Evolutionary conservation across 306 rosid genomes (phyloP).

Genomic region (Prosopis cineraria): DNA sequence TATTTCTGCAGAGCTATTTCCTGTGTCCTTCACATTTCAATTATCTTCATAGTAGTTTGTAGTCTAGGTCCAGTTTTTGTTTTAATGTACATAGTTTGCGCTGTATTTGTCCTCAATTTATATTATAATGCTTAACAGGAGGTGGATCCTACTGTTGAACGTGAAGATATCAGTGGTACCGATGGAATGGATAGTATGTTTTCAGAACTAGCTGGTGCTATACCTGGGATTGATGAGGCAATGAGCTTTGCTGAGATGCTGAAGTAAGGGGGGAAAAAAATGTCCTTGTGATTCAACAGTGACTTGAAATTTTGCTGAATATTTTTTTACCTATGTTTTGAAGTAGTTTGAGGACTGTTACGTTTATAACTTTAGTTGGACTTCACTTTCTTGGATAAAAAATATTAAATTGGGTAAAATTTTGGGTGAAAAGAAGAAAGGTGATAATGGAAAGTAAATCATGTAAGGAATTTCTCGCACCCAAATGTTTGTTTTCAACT

Average conservation of each 20-base stretch:
- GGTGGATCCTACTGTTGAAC: constrained; percentile 94
- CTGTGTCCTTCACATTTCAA: neutral
- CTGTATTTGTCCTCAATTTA: neutral
- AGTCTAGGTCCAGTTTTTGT: neutral
- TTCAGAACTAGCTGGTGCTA: constrained; percentile 88
- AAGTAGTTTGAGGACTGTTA: neutral
- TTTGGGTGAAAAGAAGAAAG: neutral
- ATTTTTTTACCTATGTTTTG: neutral
- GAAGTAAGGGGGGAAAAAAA: constrained; percentile 61
- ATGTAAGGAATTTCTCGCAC: neutral
- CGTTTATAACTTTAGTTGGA: neutral
- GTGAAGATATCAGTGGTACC: constrained; percentile 56
- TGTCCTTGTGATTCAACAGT: constrained; percentile 6
- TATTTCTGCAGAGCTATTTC: constrained; percentile 2
- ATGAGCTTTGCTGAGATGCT: constrained; percentile 99
- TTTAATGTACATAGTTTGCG: neutral
- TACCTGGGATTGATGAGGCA: constrained; percentile 99
- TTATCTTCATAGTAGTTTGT: neutral
- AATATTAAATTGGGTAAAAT: neutral
- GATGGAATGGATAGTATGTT: constrained; percentile 88
- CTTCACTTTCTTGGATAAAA: neutral
- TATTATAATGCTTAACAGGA: constrained; percentile 57
- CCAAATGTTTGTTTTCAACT: too few relatives aligned
- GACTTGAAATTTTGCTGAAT: constrained; percentile 7
- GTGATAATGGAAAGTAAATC: neutral